Evolutionary conservation across 768 basidiomycete genomes (phyloP), one percentile per base, ranked within the genome.

Genomic region (Xerocomus spinulosus): DNA sequence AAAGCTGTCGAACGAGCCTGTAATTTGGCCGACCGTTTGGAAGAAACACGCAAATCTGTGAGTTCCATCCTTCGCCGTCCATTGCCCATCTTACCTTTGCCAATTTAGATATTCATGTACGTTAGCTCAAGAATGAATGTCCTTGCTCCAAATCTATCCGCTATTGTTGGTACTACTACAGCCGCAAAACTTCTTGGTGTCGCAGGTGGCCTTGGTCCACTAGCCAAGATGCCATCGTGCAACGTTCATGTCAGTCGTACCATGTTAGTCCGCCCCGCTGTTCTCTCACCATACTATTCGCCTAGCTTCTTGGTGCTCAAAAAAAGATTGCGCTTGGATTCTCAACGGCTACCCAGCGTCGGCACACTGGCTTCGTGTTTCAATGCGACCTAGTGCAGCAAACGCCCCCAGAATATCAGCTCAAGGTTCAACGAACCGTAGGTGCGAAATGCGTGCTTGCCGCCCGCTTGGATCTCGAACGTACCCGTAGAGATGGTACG

Each of bases 51-150:
- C 44, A 92, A 91, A 72, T 89, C 84, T 77, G 92, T 88, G 46
- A 38, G 53, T 26, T 2, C 20, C 9, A 20, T 35, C 28, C 30
- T 9, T 25, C 28, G 21, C 18, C 17, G 17, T 34, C 40, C 44
- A 42, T 34, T 15, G 7, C 41, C 36, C 55, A 32, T 33, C 52
- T 46, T 29, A 37, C 42, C 17, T 3, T n/a, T 32, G 42, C 26
- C 32, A 5, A 37, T 47, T 2, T 61, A 94, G 88, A 99, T 98
- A 60, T 95, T 98, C 72, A 85, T 89, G 77, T 99, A 98, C 79
- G 96, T 99, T 68, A 95, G 94, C 76, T 95, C 92, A 60, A 82
- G 96, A 73, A 98, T 99, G 92, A 91, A 92, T 73, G 81, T 92
- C 48, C 86, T 99, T 63, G 95, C 96, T 58, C 96, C 96, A 62